These are phyloP conservation scores for Vicia faba DNA, from an alignment of 306 rosid genomes.

Conservation along the genomic window DNA sequence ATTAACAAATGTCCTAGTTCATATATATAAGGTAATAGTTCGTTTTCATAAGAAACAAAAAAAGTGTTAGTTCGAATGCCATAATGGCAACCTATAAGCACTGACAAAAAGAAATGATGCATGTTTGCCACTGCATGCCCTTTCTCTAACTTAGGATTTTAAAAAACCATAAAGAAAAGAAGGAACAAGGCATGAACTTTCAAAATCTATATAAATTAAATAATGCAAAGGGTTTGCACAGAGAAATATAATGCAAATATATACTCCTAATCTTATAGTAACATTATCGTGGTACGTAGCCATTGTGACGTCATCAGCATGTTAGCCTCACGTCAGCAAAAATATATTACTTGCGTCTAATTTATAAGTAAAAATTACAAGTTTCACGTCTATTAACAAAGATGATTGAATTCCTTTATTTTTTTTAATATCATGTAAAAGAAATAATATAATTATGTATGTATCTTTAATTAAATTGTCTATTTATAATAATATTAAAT, in stretches of 20 bases:
- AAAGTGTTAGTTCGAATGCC: conserved; percentile 51
- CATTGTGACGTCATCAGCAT: conserved; percentile 50
- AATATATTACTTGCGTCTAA: too few species aligned
- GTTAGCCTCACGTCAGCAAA: conserved; percentile 60
- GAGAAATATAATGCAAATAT: conserved; percentile 19
- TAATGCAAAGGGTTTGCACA: background rate
- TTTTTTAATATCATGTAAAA: too few species aligned
- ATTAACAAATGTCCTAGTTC: too few species aligned
- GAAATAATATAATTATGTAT: too few species aligned
- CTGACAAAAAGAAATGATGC: conserved; percentile 80
- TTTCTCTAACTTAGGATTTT: conserved; percentile 42
- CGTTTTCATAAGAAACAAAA: background rate
- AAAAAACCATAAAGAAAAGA: conserved; percentile 5
- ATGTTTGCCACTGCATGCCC: conserved; percentile 72
- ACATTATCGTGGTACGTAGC: conserved; percentile 27
- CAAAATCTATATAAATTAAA: background rate
- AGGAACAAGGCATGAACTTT: conserved; percentile 29
- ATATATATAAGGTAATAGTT: background rate
- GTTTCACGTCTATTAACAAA: too few species aligned
- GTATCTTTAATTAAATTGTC: too few species aligned
- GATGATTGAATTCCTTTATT: too few species aligned
- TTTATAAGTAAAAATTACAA: too few species aligned
- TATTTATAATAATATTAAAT: too few species aligned
- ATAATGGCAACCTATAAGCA: conserved; percentile 60
- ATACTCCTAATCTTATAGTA: conserved; percentile 3